Percentiles rank a stretch among this genome's conserved stretches.
phyloP scores from a whole-genome alignment of 2,329 filamentous ascomycete genomes.

The Amphichorda felina region DNA sequence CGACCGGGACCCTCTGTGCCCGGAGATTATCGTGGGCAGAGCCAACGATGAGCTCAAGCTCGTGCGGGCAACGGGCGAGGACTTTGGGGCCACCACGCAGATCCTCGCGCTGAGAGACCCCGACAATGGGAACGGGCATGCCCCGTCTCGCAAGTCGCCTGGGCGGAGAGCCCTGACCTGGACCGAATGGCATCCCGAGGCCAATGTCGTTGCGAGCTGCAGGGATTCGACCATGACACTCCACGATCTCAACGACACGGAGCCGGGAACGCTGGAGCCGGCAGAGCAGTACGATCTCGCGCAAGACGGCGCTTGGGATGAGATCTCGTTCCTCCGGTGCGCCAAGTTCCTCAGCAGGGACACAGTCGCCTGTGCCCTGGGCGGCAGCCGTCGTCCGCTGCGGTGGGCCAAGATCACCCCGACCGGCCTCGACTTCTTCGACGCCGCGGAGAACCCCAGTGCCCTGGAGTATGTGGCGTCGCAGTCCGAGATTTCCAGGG shows the following conservation, averaged over 20 bases:
- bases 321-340: slow-evolving; percentile 14
- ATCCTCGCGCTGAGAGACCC: slow-evolving; percentile 7
- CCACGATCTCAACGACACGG: slow-evolving; percentile 11
- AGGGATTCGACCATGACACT: slow-evolving; percentile 17
- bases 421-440: slow-evolving; percentile 25
- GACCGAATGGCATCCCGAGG: slow-evolving; percentile 18
- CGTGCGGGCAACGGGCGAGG: slow-evolving; percentile 11
- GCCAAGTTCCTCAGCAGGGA: slow-evolving; percentile 34
- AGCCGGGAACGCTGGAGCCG: slow-evolving; percentile 7
- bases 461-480: slow-evolving; percentile 7
- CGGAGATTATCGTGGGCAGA: slow-evolving; percentile 31
- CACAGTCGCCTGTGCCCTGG: slow-evolving; percentile 31
- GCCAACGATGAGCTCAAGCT: slow-evolving; percentile 37
- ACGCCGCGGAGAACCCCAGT: slow-evolving; percentile 7
- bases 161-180: slow-evolving; percentile 18
- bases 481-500: neutral
- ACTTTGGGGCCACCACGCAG: slow-evolving; percentile 13
- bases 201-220: slow-evolving; percentile 16
- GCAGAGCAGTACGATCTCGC: slow-evolving; percentile 14
- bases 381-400: slow-evolving; percentile 27
- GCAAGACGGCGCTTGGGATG: slow-evolving; percentile 5
- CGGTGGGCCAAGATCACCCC: slow-evolving; percentile 33
- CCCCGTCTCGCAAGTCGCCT: slow-evolving; percentile 10
- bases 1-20: slow-evolving; percentile 11
- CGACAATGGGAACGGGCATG: neutral